phyloP scores from a whole-genome alignment of 1,139 yeast genomes.

The Candida pseudoviswanathii region DNA sequence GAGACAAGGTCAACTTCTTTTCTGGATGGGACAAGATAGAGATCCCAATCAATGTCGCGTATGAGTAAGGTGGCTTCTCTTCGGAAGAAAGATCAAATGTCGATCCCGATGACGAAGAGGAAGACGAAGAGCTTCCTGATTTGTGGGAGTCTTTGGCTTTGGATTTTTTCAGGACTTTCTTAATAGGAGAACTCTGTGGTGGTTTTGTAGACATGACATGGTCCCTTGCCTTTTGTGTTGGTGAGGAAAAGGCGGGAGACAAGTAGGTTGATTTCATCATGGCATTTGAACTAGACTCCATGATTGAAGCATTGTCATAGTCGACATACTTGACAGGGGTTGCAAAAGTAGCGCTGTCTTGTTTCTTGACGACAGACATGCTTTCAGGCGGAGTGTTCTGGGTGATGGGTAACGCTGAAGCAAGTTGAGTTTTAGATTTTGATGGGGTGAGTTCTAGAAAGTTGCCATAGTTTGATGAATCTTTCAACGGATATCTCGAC shows the following conservation, averaged over 20 bases:
- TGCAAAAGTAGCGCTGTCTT: conserved; percentile 2
- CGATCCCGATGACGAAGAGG: conserved; percentile 3
- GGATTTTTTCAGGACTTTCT: conserved; percentile 26
- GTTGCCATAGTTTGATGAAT: conserved; percentile 8
- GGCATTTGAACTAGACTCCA: conserved; percentile 9
- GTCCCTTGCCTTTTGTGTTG: conserved; percentile 25
- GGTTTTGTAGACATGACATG: conserved; percentile 1
- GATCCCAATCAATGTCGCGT: conserved; percentile 93
- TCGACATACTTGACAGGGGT: conserved; percentile 15
- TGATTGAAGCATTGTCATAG: conserved; percentile 2
- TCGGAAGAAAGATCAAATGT: conserved; percentile 43
- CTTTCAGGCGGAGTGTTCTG: conserved; percentile 37
- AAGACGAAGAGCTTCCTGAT: conserved; percentile 26
- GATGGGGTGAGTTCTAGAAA: conserved; percentile 18
- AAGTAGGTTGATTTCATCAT: conserved; percentile 25
- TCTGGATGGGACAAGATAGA: conserved; percentile 85
- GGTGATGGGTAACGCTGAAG: neutral
- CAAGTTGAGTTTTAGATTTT: conserved; percentile 5
- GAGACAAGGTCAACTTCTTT: conserved; percentile 81
- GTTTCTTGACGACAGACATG: conserved; percentile 10
- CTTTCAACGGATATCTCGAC: conserved; percentile 11
- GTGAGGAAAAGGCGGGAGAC: conserved; percentile 56
- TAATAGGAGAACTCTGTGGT: conserved; percentile 16
- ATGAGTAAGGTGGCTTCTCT: conserved; percentile 88
- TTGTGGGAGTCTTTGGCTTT: conserved; percentile 21